Evolutionary conservation across 2,329 filamentous ascomycete species (phyloP).

Genomic region (Trichoderma semiorbis): DNA sequence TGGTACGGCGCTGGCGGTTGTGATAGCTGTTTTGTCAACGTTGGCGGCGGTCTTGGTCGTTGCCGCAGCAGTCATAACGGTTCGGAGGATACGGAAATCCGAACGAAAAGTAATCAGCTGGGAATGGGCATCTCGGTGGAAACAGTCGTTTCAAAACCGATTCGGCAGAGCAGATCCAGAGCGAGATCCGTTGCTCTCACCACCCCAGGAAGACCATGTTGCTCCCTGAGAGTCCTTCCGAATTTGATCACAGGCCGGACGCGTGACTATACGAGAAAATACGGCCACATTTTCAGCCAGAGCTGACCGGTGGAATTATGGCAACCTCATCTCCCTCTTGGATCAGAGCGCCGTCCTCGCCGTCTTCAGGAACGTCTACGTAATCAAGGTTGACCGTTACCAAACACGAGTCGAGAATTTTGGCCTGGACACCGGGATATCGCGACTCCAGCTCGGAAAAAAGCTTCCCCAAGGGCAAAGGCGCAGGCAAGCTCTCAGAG

Average conservation of each 20-base stretch:
- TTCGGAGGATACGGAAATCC: conserved; percentile 24
- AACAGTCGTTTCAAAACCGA: neutral
- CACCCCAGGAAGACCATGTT: neutral
- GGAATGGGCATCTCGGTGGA: conserved; percentile 22
- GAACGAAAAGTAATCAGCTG: conserved; percentile 24
- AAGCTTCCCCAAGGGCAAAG: conserved; percentile 59
- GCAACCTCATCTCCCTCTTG: conserved; percentile 77
- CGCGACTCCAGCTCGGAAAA: conserved; percentile 65
- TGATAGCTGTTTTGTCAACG: conserved; percentile 30
- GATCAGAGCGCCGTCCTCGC: conserved; percentile 45
- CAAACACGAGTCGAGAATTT: conserved; percentile 68
- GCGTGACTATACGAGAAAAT: neutral
- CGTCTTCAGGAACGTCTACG: conserved; percentile 60
- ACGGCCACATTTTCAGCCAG: conserved; percentile 52
- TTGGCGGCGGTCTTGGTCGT: conserved; percentile 26
- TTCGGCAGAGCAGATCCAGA: conserved; percentile 25
- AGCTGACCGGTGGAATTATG: conserved; percentile 85
- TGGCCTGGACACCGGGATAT: conserved; percentile 66
- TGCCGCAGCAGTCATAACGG: conserved; percentile 18
- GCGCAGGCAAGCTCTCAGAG: conserved; percentile 62
- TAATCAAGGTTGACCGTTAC: conserved; percentile 81
- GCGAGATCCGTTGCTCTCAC: conserved; percentile 30
- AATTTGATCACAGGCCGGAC: neutral
- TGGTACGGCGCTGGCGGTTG: conserved; percentile 31
- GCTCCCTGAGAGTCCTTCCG: neutral